Evolutionary conservation across 345 rosid species (phyloP), one percentile per base, ranked within the genome.

Genomic region (Linum lewisii): DNA sequence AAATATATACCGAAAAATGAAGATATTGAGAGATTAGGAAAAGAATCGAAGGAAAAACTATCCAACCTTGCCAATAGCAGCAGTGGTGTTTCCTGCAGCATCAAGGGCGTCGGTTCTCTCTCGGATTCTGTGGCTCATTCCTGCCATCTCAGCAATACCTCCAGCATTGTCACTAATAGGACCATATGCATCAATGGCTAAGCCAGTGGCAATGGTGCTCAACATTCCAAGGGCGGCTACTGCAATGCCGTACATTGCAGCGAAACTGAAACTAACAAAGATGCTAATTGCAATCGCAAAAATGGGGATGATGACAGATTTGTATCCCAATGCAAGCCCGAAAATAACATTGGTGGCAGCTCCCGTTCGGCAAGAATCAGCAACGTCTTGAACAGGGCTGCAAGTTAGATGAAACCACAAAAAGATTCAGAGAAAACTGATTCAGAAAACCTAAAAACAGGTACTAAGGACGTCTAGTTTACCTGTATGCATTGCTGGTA

Each of bases 61-160:
- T 54, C 57, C 24, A 22, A 54, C 57, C 57, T 54, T 54, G 24
- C 57, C 57, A 54, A 54, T 54, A 24, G 57, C 57, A 21, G 57
- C 57, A 20, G 57, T 54, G 57, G 57, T 54, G 57, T 54, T 54
- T 23, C 57, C 57, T 4, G 57, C 57, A 23, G 57, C 57, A 54
- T 54, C 57, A 23, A 54, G 57, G 57, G 57, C 57, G 23, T 54
- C 57, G 23, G 57, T 54, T 54, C 57, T 54, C 57, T 54, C 57
- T 5, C 57, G 57, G 57, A 54, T 54, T 23, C 57, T 54, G 57
- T 54, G 57, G 29, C 57, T 54, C 57, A 54, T 54, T 23, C 57
- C 57, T 54, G 57, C 57, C 57, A 54, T 54, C 57, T 54, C 57
- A 54, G 57, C 57, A 16, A 54, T 54, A 54, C 57, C 57, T 54